Base-by-base conservation (phyloP, 2,329 filamentous ascomycete genomes). In the Davidsoniella virescens region DNA sequence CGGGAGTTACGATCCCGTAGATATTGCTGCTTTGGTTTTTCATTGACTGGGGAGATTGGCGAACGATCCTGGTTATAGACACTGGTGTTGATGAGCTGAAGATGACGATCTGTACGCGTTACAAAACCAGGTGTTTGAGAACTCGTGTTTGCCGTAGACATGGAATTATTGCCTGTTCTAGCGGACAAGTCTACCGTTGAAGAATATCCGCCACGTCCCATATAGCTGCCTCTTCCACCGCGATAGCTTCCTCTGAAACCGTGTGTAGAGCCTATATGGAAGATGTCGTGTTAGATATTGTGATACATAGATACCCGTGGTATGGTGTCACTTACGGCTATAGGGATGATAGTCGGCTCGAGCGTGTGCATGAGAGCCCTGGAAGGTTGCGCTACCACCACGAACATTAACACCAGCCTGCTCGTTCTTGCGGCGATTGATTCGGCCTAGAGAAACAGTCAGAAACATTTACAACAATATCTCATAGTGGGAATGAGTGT, bases 11-110 rank as follows among this genome's bases (percentile, higher is more conserved):
- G 23, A 8, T 49, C 47, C 12, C 18, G 23, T 16, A 49, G 20
- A 17, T 44, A 41, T 37, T 52, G 46, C 14, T 44, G 50, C 20
- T 49, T 44, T 12, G 40, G 14, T 29, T 37, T 36, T 3, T 33
- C 20, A n/a, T 12, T 16, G 42, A 33, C 25, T 18, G 43, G 16
- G 58, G 53, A 63, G 67, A 51, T 63, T 62, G 53, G 73, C n/a
- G 29, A 29, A 9, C 26, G 18, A 10, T 43, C 18, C 18, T 37
- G 45, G 18, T 48, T 47, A 29, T 55, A 52, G 1, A 90, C 75
- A 14, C 77, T 76, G 17, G 81, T 76, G 61, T 90, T 93, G 64
- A 93, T 92, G 39, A 93, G 68, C 62, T 93, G 85, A 60, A 84
- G 75, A 60, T 88, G 84, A 46, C 82, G 81, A 61, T 84, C 84